phyloP scores from a whole-genome alignment of 768 basidiomycete species.

The Lyophyllum shimeji region DNA sequence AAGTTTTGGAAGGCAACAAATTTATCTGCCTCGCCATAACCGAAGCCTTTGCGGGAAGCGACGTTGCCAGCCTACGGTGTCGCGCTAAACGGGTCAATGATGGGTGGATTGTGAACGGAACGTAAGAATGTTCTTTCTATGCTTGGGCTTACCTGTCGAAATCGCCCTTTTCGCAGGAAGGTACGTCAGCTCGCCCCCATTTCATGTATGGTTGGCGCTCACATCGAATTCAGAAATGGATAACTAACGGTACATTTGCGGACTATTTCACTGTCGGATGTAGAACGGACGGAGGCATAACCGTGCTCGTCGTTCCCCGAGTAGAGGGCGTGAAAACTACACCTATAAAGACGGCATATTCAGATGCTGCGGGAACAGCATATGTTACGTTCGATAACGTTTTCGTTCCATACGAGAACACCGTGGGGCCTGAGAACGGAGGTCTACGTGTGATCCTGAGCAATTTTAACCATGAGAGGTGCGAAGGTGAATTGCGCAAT shows the following conservation, averaged over 20 bases:
- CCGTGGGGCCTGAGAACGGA: conserved; percentile 61
- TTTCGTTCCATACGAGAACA: conserved; percentile 67
- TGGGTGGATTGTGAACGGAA: conserved; percentile 81
- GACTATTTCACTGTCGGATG: conserved; percentile 72
- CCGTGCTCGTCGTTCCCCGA: conserved; percentile 29
- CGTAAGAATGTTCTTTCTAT: conserved; percentile 37
- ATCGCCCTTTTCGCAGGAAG: conserved; percentile 1
- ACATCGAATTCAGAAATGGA: conserved; percentile 58
- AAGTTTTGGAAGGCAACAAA: conserved; percentile 61
- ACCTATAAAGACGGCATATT: conserved; percentile 55
- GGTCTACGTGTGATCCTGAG: conserved; percentile 40
- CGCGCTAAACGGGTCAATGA: conserved; percentile 71
- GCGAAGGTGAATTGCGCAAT: conserved; percentile 46
- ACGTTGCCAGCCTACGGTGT: conserved; percentile 71
- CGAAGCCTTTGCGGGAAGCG: conserved; percentile 83
- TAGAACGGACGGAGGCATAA: conserved; percentile 43
- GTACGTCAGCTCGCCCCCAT: neutral
- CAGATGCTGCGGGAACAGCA: conserved; percentile 61
- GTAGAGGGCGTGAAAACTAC: conserved; percentile 67
- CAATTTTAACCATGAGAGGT: conserved; percentile 94
- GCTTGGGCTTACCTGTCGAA: neutral
- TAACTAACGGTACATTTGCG: conserved; percentile 73
- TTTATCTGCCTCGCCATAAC: conserved; percentile 79
- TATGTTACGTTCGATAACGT: conserved; percentile 59
- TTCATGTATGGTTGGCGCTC: neutral